Percentiles rank a stretch among this genome's conserved stretches.
Conservation (phyloP, 1,139 yeast genomes). For the Blastobotrys raffinosifermentans region DNA sequence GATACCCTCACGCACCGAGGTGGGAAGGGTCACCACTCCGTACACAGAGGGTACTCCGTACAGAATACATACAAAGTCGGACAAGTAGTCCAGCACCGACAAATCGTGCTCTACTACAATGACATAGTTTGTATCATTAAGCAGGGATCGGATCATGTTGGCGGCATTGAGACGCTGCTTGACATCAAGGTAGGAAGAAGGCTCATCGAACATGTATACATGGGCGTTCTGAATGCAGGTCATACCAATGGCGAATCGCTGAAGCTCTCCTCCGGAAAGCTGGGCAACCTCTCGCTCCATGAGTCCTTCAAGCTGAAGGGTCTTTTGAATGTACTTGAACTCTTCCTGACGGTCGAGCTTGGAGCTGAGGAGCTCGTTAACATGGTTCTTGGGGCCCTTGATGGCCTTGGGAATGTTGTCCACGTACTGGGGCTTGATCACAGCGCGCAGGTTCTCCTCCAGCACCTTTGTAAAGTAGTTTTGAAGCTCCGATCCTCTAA, state of each 20-base stretch:
- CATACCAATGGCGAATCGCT: conserved; percentile 96
- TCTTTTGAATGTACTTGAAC: conserved; percentile 55
- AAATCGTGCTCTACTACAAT: conserved; percentile 98
- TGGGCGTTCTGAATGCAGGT: conserved; percentile 92
- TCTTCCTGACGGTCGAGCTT: conserved; percentile 65
- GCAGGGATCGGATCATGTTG: conserved; percentile 77
- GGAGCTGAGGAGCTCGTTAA: conserved; percentile 72
- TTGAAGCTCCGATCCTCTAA: conserved; percentile 96
- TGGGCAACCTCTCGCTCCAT: conserved; percentile 80
- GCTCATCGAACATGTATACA: conserved; percentile 98
- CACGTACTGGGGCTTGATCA: conserved; percentile 96
- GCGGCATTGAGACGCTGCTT: conserved; percentile 99
- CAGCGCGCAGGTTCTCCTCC: conserved; percentile 90
- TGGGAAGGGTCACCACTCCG: conserved; percentile 95
- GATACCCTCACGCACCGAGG: conserved; percentile 97
- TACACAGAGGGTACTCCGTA: conserved; percentile 98
- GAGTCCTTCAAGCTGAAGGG: conserved; percentile 68
- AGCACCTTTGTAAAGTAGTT: conserved; percentile 89
- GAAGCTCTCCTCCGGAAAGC: conserved; percentile 97
- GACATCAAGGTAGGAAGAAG: conserved; percentile 95
- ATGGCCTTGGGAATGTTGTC: conserved; percentile 96
- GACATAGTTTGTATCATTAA: conserved; percentile 68
- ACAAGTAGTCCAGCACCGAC: conserved; percentile 91
- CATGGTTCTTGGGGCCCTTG: conserved; percentile 82
- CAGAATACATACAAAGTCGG: conserved; percentile 91